Evolutionary conservation across 257 asterid species (phyloP).

Genomic region (Nicotiana sylvestris): DNA sequence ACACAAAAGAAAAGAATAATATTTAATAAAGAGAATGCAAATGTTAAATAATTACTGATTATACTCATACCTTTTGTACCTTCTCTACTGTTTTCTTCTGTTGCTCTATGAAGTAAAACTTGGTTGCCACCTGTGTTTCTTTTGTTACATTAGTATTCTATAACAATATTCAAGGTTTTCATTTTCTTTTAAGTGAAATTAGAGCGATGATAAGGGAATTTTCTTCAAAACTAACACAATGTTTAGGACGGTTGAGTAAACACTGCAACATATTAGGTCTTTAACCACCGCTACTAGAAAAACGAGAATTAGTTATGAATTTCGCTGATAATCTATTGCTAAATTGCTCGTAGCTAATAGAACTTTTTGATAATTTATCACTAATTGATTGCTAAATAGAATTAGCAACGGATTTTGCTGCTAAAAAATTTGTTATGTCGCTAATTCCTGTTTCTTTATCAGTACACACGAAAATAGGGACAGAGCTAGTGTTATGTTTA

Average conservation of each 20-base stretch:
- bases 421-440: too few species aligned
- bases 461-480: too few species aligned
- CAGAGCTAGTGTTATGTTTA: too few species aligned
- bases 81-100: conserved; percentile 60
- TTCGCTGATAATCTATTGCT: too few species aligned
- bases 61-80: conserved; percentile 52
- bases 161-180: not conserved
- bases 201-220: not conserved
- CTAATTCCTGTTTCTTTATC: too few species aligned
- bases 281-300: not conserved
- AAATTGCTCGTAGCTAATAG: too few species aligned
- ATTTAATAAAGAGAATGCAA: not conserved
- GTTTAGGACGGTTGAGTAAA: not conserved
- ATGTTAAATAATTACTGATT: not conserved
- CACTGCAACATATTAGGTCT: not conserved
- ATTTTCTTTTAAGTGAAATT: not conserved
- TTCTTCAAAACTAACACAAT: not conserved
- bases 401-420: too few species aligned
- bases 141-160: not conserved
- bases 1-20: not conserved
- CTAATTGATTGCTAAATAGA: too few species aligned
- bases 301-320: too few species aligned
- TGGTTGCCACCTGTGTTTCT: conserved; percentile 48
- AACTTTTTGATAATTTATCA: too few species aligned
- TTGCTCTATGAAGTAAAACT: conserved; percentile 45